A percentile compares a stretch with the other conserved stretches of the same genome.
Conservation (phyloP, 1,139 yeast genomes). For the Pichia sp. region DNA sequence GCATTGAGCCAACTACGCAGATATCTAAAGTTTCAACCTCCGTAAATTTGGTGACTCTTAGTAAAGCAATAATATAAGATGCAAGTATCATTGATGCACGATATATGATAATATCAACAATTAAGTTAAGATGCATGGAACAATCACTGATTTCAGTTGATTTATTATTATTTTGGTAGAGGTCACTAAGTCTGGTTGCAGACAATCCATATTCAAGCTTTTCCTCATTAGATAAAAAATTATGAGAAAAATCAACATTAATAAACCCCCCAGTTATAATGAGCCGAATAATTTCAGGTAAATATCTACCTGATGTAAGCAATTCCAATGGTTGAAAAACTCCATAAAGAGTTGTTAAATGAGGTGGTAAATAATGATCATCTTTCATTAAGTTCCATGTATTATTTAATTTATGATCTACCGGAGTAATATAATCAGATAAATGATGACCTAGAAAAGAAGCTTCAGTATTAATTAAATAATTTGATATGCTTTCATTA, state of each 20-base stretch:
- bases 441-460: constrained; percentile 29
- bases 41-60: constrained; percentile 1
- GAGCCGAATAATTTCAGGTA: constrained; percentile 47
- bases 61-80: constrained; percentile 18
- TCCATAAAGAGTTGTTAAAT: constrained; percentile 16
- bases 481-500: constrained; percentile 6
- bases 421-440: background rate
- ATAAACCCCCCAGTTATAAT: constrained; percentile 28
- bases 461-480: constrained; percentile 29
- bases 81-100: constrained; percentile 28
- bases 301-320: constrained; percentile 50
- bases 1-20: constrained; percentile 15
- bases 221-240: background rate
- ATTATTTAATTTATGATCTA: constrained; percentile 7
- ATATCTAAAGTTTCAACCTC: background rate
- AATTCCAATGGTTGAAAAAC: constrained; percentile 52
- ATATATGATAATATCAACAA: constrained; percentile 20
- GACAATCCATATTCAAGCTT: constrained; percentile 7
- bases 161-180: background rate
- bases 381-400: constrained; percentile 11
- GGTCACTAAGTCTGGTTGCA: constrained; percentile 3
- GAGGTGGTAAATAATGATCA: constrained; percentile 8
- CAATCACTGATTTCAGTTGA: constrained; percentile 10
- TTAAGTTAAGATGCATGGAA: constrained; percentile 9
- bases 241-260: background rate